Percentiles rank a stretch among this genome's conserved stretches.
Evolutionary conservation across 371 early-diverging fungal species (phyloP).

Genomic region (Lichtheimia corymbifera): DNA sequence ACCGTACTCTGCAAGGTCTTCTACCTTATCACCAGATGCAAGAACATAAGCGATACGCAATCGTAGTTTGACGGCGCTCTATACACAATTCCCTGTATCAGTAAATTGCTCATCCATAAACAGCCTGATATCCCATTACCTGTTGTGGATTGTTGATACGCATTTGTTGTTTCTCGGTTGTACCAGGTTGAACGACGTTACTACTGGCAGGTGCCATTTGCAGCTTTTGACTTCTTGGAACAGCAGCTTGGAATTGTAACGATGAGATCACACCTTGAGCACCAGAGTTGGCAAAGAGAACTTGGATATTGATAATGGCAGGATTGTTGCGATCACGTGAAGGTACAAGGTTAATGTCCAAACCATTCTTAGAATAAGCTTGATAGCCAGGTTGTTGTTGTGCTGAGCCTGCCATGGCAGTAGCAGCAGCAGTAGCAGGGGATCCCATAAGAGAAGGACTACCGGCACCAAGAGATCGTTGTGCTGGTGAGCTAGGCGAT

Average conservation of each 20-base stretch:
- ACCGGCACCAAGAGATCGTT: constrained; percentile 12
- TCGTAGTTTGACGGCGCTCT: constrained; percentile 75
- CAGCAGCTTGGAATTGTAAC: constrained; percentile 90
- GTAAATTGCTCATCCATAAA: not conserved
- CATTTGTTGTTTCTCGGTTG: constrained; percentile 75
- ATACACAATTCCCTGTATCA: not conserved
- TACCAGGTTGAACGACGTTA: constrained; percentile 59
- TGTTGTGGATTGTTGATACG: constrained; percentile 86
- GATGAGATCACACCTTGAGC: constrained; percentile 52
- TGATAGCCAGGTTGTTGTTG: constrained; percentile 38
- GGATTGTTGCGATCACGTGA: constrained; percentile 58
- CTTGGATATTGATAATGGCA: constrained; percentile 66
- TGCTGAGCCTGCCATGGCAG: not conserved
- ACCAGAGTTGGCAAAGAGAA: constrained; percentile 70
- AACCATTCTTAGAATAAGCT: constrained; percentile 78
- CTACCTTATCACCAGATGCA: constrained; percentile 57
- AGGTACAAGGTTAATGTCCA: constrained; percentile 71
- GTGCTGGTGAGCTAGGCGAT: constrained; percentile 3
- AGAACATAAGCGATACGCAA: constrained; percentile 70
- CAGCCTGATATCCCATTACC: constrained; percentile 31
- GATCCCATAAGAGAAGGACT: constrained; percentile 19
- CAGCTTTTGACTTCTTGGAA: constrained; percentile 86
- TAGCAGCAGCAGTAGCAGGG: constrained; percentile 6
- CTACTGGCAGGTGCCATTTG: constrained; percentile 81
- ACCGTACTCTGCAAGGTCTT: constrained; percentile 80